Evolutionary conservation across 108 stramenopile genomes (phyloP).

Genomic region (Fistulifera solaris): DNA sequence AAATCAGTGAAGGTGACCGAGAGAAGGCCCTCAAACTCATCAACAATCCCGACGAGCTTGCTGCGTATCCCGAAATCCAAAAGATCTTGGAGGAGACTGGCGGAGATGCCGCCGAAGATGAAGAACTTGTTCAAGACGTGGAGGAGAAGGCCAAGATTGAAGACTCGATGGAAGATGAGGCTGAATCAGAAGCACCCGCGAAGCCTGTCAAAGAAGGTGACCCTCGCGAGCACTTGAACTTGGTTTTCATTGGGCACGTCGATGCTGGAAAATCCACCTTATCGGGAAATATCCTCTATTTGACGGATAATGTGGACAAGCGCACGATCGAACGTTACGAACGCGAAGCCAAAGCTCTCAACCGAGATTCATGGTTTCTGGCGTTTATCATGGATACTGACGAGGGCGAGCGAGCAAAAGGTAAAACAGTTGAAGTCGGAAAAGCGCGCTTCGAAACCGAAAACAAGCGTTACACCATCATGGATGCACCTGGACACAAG

Average conservation of each 20-base stretch:
- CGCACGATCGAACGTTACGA: conserved; percentile 98
- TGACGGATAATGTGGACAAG: conserved; percentile 97
- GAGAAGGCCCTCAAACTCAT: conserved; percentile 63
- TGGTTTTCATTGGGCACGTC: conserved; percentile 97
- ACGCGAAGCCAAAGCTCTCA: conserved; percentile 97
- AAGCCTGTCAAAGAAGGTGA: conserved; percentile 75
- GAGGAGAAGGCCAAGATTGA: conserved; percentile 23
- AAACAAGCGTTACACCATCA: conserved; percentile 92
- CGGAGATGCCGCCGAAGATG: conserved; percentile 22
- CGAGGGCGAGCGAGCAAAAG: conserved; percentile 99
- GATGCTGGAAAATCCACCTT: conserved; percentile 99
- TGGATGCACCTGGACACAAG: conserved; percentile 99
- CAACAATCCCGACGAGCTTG: conserved; percentile 65
- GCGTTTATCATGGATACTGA: conserved; percentile 99
- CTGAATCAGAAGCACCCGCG: conserved; percentile 22
- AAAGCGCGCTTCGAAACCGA: conserved; percentile 95
- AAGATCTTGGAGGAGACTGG: conserved; percentile 25
- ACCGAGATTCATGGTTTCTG: conserved; percentile 99
- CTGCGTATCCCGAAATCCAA: conserved; percentile 68
- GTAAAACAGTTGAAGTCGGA: conserved; percentile 99
- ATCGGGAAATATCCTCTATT: conserved; percentile 95
- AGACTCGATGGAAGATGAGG: conserved; percentile 31
- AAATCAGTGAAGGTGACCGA: conserved; percentile 71
- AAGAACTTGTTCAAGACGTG: conserved; percentile 19
- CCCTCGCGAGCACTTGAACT: conserved; percentile 96